Percentiles rank a stretch among this genome's conserved stretches.
These are phyloP conservation scores for Leishmania braziliensis DNA, from an alignment of 208 protist species.

Conservation along the genomic window DNA sequence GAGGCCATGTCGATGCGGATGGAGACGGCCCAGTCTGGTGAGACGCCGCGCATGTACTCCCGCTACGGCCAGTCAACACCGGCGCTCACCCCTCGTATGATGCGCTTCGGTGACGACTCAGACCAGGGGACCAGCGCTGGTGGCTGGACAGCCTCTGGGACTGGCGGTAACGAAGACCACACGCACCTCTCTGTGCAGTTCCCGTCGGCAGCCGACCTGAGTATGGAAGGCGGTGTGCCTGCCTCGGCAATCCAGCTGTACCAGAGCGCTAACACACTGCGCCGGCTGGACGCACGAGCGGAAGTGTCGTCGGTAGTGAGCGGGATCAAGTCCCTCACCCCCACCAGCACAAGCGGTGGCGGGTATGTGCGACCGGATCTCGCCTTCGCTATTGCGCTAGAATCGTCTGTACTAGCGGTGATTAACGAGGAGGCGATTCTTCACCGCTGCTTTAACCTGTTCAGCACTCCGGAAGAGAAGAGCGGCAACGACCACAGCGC, in stretches of 20 bases:
- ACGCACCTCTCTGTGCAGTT: slow-evolving; percentile 57
- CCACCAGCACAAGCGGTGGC: slow-evolving; percentile 29
- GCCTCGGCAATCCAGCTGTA: slow-evolving; percentile 46
- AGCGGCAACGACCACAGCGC: slow-evolving; percentile 12
- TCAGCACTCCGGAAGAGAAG: not conserved
- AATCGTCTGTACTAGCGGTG: slow-evolving; percentile 60
- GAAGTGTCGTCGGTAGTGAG: slow-evolving; percentile 39
- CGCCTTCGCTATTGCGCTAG: slow-evolving; percentile 75
- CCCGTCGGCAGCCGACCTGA: slow-evolving; percentile 38
- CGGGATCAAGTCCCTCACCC: slow-evolving; percentile 37
- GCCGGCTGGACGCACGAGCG: slow-evolving; percentile 38
- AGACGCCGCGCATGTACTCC: slow-evolving; percentile 43
- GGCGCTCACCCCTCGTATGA: slow-evolving; percentile 52
- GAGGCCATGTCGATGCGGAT: slow-evolving; percentile 44
- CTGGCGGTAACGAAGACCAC: slow-evolving; percentile 21
- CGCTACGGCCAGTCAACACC: slow-evolving; percentile 32
- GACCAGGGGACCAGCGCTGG: slow-evolving; percentile 23
- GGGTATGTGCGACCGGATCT: slow-evolving; percentile 75
- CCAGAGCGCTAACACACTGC: slow-evolving; percentile 45
- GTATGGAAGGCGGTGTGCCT: slow-evolving; percentile 25
- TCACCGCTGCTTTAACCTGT: slow-evolving; percentile 65
- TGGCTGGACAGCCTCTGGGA: slow-evolving; percentile 10
- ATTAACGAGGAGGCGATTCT: slow-evolving; percentile 78
- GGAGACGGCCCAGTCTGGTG: slow-evolving; percentile 55
- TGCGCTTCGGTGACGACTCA: slow-evolving; percentile 41